phyloP scores from a whole-genome alignment of 1,284 basidiomycete species.

The Fomitopsis palustris region DNA sequence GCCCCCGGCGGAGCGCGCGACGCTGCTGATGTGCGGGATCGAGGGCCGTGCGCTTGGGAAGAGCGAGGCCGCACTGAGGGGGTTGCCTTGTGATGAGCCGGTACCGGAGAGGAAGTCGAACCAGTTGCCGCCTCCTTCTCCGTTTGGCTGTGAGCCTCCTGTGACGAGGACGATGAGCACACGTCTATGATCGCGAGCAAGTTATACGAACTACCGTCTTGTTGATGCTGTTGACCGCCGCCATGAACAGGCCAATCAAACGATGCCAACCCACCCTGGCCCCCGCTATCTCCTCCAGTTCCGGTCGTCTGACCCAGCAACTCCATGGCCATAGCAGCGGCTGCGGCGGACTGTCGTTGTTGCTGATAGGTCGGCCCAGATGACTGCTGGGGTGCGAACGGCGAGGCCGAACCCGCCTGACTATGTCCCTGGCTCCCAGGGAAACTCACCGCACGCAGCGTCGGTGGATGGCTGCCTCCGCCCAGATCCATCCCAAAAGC shows the following conservation, averaged over 20 bases:
- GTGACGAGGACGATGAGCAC: neutral
- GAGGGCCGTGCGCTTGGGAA: constrained; percentile 8
- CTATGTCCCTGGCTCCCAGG: constrained; percentile 1
- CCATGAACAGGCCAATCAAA: constrained; percentile 28
- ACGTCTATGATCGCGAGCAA: neutral
- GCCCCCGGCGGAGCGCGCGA: constrained; percentile 5
- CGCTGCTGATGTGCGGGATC: constrained; percentile 16
- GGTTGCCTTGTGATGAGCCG: constrained; percentile 1
- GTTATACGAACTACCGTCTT: constrained; percentile 17
- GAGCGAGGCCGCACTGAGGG: constrained; percentile 5
- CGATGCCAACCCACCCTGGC: constrained; percentile 14
- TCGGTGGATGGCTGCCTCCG: constrained; percentile 4
- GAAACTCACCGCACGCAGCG: constrained; percentile 20
- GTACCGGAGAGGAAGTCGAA: constrained; percentile 23
- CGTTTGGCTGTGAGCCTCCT: constrained; percentile 1
- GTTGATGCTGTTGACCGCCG: constrained; percentile 7
- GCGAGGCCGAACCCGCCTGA: constrained; percentile 8
- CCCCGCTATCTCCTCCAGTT: constrained; percentile 9
- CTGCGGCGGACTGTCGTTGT: constrained; percentile 4
- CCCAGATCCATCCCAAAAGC: constrained; percentile 10
- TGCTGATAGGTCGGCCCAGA: constrained; percentile 1
- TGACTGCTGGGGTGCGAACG: constrained; percentile 16
- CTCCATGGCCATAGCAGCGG: constrained; percentile 18
- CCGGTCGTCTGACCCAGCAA: constrained; percentile 13
- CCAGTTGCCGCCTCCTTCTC: constrained; percentile 17